Base-by-base conservation (phyloP, 2,329 filamentous ascomycete species). In the Fulvia fulva region DNA sequence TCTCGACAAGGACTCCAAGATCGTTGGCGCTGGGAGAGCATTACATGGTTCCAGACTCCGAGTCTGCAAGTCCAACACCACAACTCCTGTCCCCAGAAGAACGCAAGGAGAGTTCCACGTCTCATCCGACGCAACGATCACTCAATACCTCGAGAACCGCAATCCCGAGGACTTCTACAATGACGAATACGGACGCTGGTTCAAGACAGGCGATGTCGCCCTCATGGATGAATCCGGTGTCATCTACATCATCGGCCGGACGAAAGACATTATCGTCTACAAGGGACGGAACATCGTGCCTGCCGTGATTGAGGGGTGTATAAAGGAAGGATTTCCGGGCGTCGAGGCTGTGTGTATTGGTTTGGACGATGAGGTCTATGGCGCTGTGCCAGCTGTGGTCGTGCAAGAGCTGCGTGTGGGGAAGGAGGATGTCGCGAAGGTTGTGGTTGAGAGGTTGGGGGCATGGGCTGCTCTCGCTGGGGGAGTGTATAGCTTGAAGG, bases 141-240 rank as follows among this genome's bases (percentile, higher is more conserved):
- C 9, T 9, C 22, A 21, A 8, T 51, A 51, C 26, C 22, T 51
- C 9, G 47, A 32, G 9, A 21, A 51, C 12, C 25, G 25, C 12
- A 26, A 51, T 26, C 14, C 47, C n/a, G 47, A 51, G 25, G 23
- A 30, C 47, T 51, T 51, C 25, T 51, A 26, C n/a, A 14, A 21
- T 9, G 58, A 53, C 21, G 26, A 55, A 8, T 26, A 21, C 16
- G 55, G 52, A 5, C 47, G 51, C 8, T 65, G 63, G 63, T 61
- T 65, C 47, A 55, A 54, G 22, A 65, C 63, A 23, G 63, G 63
- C 14, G 63, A 65, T 52, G 23, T 51, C 14, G 63, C 58, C 6
- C 22, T 63, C 28, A 57, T 63, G 37, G 46, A 54, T 25, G 37
- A 34, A 8, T 12, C 37, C 7, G 54, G 57, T 12, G 32, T 56